phyloP scores from a whole-genome alignment of 805 yeast genomes.

The Kuraishia molischiana region DNA sequence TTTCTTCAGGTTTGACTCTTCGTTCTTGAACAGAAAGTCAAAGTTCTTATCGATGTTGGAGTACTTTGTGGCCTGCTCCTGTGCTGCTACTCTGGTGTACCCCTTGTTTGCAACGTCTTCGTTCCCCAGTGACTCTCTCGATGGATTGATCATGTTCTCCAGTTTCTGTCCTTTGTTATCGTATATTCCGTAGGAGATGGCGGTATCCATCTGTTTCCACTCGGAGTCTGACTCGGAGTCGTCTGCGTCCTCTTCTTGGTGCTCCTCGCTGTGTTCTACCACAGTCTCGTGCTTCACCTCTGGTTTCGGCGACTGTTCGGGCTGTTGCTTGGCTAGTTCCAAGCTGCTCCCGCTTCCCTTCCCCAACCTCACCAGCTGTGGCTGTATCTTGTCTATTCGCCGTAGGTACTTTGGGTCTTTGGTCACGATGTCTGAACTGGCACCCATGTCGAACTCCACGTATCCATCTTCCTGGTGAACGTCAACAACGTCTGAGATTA shows the following conservation, averaged over 20 bases:
- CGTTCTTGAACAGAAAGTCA: constrained; percentile 36
- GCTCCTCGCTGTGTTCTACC: too few relatives aligned
- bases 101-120: constrained; percentile 48
- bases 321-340: constrained; percentile 2
- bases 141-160: constrained; percentile 24
- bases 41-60: constrained; percentile 38
- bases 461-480: constrained; percentile 13
- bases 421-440: constrained; percentile 13
- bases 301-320: not conserved
- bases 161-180: constrained; percentile 69
- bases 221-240: constrained; percentile 29
- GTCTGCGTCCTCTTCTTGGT: not conserved
- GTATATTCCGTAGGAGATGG: constrained; percentile 68
- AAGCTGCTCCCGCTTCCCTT: constrained; percentile 9
- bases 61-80: constrained; percentile 75
- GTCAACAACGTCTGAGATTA: too few relatives aligned
- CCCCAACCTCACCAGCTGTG: constrained; percentile 11
- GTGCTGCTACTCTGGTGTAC: constrained; percentile 83
- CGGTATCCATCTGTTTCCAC: constrained; percentile 86
- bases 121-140: constrained; percentile 9
- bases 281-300: not conserved
- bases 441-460: constrained; percentile 25
- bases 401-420: not conserved
- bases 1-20: constrained; percentile 19
- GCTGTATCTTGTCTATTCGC: constrained; percentile 9